These are phyloP conservation scores for Vigna angularis DNA, from an alignment of 306 rosid species.

Conservation along the genomic window DNA sequence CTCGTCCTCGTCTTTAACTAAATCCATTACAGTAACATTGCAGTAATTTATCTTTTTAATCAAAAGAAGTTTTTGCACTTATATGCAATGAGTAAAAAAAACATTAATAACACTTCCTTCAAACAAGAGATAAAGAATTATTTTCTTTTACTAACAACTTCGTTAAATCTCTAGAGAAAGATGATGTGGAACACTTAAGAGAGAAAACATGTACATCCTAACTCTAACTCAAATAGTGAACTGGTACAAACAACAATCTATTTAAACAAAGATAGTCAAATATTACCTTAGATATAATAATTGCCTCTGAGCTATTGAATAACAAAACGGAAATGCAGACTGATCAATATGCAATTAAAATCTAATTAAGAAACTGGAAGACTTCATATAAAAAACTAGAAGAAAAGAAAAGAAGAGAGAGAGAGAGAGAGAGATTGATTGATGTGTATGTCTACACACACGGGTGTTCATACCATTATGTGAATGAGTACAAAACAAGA, in stretches of 20 bases:
- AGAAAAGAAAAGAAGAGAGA: neutral
- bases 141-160: neutral
- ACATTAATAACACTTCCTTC: neutral
- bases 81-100: neutral
- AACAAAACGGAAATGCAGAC: neutral
- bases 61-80: neutral
- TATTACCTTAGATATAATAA: neutral
- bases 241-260: neutral
- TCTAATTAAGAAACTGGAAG: slow-evolving; percentile 12
- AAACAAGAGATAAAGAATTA: slow-evolving; percentile 8
- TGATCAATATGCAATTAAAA: slow-evolving; percentile 9
- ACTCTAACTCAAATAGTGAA: neutral
- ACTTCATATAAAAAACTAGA: neutral
- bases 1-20: slow-evolving; percentile 7
- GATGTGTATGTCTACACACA: slow-evolving; percentile 19
- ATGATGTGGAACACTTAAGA: neutral
- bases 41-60: slow-evolving; percentile 15
- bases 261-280: slow-evolving; percentile 26
- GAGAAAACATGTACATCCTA: neutral
- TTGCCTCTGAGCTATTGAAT: slow-evolving; percentile 5
- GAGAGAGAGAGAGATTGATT: neutral
- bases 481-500: slow-evolving; percentile 31
- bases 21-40: slow-evolving; percentile 14
- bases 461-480: neutral
- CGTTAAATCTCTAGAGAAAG: slow-evolving; percentile 5